These are phyloP conservation scores for Pseudisothecium myosuroides DNA, from an alignment of 225 moss, liverwort and hornwort genomes.

Conservation along the genomic window DNA sequence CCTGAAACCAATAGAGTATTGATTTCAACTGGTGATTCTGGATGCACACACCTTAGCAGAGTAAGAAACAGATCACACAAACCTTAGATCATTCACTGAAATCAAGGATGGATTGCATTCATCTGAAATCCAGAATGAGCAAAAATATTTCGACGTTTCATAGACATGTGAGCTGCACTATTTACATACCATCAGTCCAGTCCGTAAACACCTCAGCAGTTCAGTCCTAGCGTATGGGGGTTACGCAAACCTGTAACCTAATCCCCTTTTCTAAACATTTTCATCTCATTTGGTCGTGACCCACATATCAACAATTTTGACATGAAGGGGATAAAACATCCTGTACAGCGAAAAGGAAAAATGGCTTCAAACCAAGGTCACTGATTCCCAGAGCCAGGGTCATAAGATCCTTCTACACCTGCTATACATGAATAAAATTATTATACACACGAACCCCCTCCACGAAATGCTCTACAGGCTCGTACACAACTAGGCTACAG, in stretches of 20 bases:
- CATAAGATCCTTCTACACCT: background rate
- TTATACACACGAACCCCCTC: background rate
- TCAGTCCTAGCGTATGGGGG: background rate
- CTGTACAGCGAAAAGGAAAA: background rate
- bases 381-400: background rate
- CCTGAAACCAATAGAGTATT: background rate
- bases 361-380: background rate
- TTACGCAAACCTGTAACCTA: background rate
- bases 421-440: background rate
- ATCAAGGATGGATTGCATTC: background rate
- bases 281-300: background rate
- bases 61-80: background rate
- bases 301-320: constrained; percentile 1
- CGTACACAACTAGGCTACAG: background rate
- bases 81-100: background rate
- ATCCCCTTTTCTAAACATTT: background rate
- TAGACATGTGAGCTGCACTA: background rate
- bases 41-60: background rate
- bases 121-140: background rate
- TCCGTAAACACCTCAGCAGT: background rate
- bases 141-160: background rate
- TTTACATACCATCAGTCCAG: background rate
- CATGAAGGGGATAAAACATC: background rate
- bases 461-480: background rate
- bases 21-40: background rate